These are phyloP conservation scores for Nannizzia gypsea DNA, from an alignment of 2,329 filamentous ascomycete species.

Conservation along the genomic window DNA sequence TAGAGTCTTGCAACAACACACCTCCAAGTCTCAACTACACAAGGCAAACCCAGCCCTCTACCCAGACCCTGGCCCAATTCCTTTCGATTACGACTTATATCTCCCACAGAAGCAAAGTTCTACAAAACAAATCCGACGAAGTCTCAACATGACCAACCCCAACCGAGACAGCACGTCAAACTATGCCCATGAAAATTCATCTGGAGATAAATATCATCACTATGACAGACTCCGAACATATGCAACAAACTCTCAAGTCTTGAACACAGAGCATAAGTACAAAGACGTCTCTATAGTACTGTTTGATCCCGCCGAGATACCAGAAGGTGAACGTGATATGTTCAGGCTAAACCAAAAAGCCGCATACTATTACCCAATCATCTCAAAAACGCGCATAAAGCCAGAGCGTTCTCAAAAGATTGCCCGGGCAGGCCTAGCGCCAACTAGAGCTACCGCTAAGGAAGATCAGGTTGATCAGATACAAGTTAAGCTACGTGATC, in stretches of 20 bases:
- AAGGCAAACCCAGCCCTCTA: conserved; percentile 40
- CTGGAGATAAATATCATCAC: conserved; percentile 39
- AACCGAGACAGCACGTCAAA: conserved; percentile 42
- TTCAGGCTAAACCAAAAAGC: conserved; percentile 35
- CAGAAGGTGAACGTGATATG: conserved; percentile 10
- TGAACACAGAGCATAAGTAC: conserved; percentile 42
- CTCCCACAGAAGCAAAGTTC: conserved; percentile 40
- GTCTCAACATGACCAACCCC: conserved; percentile 43
- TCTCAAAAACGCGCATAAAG: conserved; percentile 45
- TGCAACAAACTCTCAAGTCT: conserved; percentile 44
- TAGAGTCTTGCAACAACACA: conserved; percentile 36
- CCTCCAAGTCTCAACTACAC: conserved; percentile 38
- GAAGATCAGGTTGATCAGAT: conserved; percentile 44
- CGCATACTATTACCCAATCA: conserved; percentile 52
- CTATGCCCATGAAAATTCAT: conserved; percentile 36
- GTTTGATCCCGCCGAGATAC: conserved; percentile 37
- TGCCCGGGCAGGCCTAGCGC: conserved; percentile 30
- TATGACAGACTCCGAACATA: conserved; percentile 50
- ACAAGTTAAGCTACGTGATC: conserved; percentile 41
- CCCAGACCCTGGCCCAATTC: conserved; percentile 41
- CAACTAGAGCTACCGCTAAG: conserved; percentile 28
- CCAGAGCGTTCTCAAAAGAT: conserved; percentile 36
- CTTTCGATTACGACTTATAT: conserved; percentile 50
- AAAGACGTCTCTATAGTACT: conserved; percentile 48
- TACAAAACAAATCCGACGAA: conserved; percentile 43